phyloP scores from a whole-genome alignment of 78 protist species.

The Ministeria vibrans region DNA sequence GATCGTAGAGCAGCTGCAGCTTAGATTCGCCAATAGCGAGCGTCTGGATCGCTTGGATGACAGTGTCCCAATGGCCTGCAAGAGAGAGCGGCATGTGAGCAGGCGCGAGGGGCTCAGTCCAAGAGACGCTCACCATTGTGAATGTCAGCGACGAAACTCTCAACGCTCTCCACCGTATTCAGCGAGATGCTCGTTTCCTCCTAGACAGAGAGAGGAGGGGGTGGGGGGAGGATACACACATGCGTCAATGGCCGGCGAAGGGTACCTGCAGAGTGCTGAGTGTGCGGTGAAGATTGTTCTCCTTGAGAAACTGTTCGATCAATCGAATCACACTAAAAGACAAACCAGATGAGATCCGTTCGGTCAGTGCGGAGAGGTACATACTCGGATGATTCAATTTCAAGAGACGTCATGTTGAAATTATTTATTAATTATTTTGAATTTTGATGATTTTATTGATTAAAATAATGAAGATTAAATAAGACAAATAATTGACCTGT shows the following conservation, averaged over 20 bases:
- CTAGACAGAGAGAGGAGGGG: neutral
- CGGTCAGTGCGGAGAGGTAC: neutral
- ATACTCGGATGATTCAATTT: slow-evolving; percentile 22
- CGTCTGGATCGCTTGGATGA: slow-evolving; percentile 31
- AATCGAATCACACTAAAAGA: slow-evolving; percentile 30
- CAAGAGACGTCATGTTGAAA: too few relatives aligned
- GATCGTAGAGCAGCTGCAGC: slow-evolving; percentile 64
- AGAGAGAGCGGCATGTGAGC: too few relatives aligned
- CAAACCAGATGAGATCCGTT: neutral
- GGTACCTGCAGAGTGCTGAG: slow-evolving; percentile 12
- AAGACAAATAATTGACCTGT: too few relatives aligned
- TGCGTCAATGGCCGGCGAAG: neutral
- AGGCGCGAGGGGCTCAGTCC: too few relatives aligned
- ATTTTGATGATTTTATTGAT: too few relatives aligned
- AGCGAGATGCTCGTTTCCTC: slow-evolving; percentile 46
- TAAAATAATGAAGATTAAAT: too few relatives aligned
- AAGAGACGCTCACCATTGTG: too few relatives aligned
- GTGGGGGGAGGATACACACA: neutral
- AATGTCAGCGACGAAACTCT: slow-evolving; percentile 41
- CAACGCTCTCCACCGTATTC: slow-evolving; percentile 56
- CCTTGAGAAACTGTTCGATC: slow-evolving; percentile 43
- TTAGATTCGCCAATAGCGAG: slow-evolving; percentile 33
- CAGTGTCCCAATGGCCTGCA: slow-evolving; percentile 79
- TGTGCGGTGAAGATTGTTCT: slow-evolving; percentile 20
- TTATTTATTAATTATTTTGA: too few relatives aligned